Evolutionary conservation across 2,329 filamentous ascomycete species (phyloP), one percentile per base, ranked within the genome.

Genomic region (Fusarium pseudograminearum): DNA sequence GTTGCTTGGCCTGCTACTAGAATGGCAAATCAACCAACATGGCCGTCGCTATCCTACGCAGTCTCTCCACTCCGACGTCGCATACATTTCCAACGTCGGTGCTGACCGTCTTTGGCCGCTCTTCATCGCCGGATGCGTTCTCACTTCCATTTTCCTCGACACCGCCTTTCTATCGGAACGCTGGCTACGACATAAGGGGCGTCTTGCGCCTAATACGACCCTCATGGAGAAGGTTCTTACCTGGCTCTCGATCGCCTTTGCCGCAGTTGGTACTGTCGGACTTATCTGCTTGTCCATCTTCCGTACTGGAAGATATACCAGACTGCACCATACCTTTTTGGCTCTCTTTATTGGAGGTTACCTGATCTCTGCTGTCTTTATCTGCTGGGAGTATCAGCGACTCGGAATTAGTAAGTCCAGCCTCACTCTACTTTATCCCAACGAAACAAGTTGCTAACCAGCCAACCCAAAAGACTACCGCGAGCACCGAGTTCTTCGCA

Each of bases 311-410:
- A 82, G 84, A 57, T 88, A 97, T 77, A 84, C 85, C 3, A 79
- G 72, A 2, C 77, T 92, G 61, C 96, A 99, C 78, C 85, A 93
- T 74, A 83, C 89, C 4, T 97, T 97, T 80, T 82, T 99, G 36
- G 80, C 87, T 2, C 80, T 98, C 53, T 99, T 99, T 79, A 93
- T 98, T 77, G 89, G 80, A 16, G 96, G 93, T 34, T 98, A 97
- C 78, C 83, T 98, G 56, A 77, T 97, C 57, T 93, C 90, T 7
- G 94, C 95, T 58, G 86, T 98, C 72, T 95, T 94, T 80, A 91
- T 95, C 70, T 98, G 94, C 83, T 90, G 89, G 82, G 94, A 98
- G 79, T 98, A 97, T 79, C 91, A 96, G 75, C 90, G 93, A 4
- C 86, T 98, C 2, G 93, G 94, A 28, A 89, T 91, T 55, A 90